Base-by-base conservation (phyloP, 2,329 filamentous ascomycete genomes). In the Cladosporium phlei region DNA sequence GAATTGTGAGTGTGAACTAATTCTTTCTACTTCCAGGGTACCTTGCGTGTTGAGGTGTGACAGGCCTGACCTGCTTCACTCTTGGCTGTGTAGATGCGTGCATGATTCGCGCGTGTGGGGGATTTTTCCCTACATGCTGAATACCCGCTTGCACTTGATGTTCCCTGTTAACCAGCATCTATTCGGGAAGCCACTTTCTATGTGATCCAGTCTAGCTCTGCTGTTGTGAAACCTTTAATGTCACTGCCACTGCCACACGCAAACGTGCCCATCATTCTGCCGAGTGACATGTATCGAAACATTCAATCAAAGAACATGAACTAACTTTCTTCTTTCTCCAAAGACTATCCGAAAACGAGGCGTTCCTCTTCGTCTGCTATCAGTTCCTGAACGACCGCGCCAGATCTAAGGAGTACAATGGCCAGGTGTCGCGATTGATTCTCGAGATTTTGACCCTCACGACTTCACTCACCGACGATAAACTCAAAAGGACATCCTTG, bases 401-500 rank as follows among this genome's bases (percentile, higher is more conserved):
- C 54, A 69, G 68, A 57, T 64, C 64, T 33, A 66, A 70, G 35
- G 72, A 75, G 46, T 62, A 64, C 53, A 68, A 74, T 52, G 65
- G 71, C 27, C 48, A 59, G 14, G 55, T 75, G 7, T 53, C 69
- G 10, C 62, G 66, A 27, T 61, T 64, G 22, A 68, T 72, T n/a
- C 67, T 71, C 37, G 69, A 77, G 42, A 71, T 86, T 24, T 75
- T 88, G 62, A 75, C 80, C 4, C 68, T 75, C 46, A 80, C 81
- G 48, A 80, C 76, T 27, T 83, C 82, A 48, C 74, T 82, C 32
- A 79, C 74, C 38, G 78, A 75, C 53, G 79, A 76, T 50, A 72
- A 73, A 34, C 63, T 81, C 32, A 77, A 82, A 53, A 81, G 77
- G 50, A 77, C 80, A 30, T 85, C 85, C 58, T 77, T 88, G 47